Percentiles rank a stretch among this genome's conserved stretches.
Conservation (phyloP, 2,329 filamentous ascomycete genomes). For the Colletotrichum sp. region DNA sequence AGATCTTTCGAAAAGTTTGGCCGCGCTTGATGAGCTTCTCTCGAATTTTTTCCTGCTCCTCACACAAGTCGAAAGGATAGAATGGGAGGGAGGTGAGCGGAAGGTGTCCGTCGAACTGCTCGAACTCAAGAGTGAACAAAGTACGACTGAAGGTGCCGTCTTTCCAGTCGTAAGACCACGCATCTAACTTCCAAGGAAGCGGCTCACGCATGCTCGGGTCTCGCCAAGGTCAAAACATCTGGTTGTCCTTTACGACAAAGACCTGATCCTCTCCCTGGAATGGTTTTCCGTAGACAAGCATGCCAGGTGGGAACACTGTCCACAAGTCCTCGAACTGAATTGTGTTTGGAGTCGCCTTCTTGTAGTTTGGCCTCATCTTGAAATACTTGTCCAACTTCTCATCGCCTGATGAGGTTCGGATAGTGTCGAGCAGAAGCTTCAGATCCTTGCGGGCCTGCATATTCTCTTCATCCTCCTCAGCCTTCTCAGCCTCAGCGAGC, state of each 20-base stretch:
- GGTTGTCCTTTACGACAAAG: constrained; percentile 2
- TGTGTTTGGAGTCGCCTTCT: not conserved
- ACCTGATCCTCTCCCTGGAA: constrained; percentile 14
- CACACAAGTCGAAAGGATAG: not conserved
- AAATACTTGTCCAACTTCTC: constrained; percentile 13
- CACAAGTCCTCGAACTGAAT: constrained; percentile 10
- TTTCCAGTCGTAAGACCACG: not conserved
- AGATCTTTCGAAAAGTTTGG: not conserved
- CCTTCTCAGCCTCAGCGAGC: not conserved
- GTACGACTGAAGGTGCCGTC: not conserved
- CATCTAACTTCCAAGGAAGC: not conserved
- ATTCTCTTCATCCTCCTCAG: not conserved
- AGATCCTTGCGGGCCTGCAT: constrained; percentile 2
- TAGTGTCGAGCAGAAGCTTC: not conserved
- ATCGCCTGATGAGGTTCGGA: not conserved
- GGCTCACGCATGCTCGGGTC: not conserved
- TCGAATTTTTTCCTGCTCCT: not conserved
- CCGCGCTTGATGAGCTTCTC: not conserved
- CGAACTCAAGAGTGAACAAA: not conserved
- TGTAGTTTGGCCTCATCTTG: not conserved
- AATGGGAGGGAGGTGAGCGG: not conserved
- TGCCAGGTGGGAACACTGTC: constrained; percentile 14
- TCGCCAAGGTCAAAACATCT: not conserved
- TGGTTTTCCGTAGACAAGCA: not conserved
- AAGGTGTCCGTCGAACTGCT: not conserved